Evolutionary conservation across 2,329 filamentous ascomycete species (phyloP).

Genomic region (Cadophora sp.): DNA sequence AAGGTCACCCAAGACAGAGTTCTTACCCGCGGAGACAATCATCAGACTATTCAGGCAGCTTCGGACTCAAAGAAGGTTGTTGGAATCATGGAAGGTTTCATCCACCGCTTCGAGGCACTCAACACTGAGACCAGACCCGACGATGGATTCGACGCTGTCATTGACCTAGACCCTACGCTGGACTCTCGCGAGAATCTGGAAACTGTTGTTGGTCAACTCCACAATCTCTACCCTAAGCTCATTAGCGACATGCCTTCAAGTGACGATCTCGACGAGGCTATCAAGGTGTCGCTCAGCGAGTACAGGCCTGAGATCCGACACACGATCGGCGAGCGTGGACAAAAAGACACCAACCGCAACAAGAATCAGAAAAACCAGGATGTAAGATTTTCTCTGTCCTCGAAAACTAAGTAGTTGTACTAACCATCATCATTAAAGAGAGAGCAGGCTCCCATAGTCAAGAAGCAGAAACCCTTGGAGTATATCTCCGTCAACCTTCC

Average conservation of each 20-base stretch:
- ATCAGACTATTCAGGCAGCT: conserved; percentile 94
- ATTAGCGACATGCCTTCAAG: conserved; percentile 73
- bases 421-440: conserved; percentile 22
- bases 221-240: conserved; percentile 79
- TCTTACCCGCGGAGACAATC: conserved; percentile 87
- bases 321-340: conserved; percentile 67
- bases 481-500: conserved; percentile 69
- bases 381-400: conserved; percentile 40
- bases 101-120: conserved; percentile 82
- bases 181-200: conserved; percentile 89
- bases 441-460: conserved; percentile 45
- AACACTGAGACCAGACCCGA: conserved; percentile 74
- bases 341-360: conserved; percentile 51
- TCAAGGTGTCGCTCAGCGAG: conserved; percentile 74
- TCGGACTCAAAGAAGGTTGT: conserved; percentile 77
- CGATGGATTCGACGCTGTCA: conserved; percentile 80
- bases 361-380: conserved; percentile 44
- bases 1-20: conserved; percentile 80
- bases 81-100: conserved; percentile 93
- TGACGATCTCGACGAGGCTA: conserved; percentile 80
- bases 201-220: conserved; percentile 73
- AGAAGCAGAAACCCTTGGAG: conserved; percentile 62
- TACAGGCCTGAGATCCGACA: conserved; percentile 82
- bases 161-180: conserved; percentile 79
- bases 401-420: background rate